Evolutionary conservation across 2,329 filamentous ascomycete species (phyloP), one percentile per base, ranked within the genome.

Genomic region (Periconia digitata): DNA sequence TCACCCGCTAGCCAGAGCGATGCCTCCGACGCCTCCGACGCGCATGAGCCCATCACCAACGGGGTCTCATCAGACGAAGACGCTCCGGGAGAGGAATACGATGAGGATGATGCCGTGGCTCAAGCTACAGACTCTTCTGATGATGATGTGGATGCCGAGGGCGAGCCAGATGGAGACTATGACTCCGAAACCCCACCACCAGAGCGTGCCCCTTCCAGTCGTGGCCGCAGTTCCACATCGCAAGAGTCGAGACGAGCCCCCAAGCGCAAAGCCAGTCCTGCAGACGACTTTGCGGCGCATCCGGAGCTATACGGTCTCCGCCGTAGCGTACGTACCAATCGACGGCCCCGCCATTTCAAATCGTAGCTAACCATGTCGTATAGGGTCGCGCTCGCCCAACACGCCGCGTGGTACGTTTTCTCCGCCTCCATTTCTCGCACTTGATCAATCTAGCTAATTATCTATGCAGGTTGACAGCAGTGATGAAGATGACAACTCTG

Each of bases 281-380:
- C 86, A 43, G 89, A 94, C 62, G 89, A 94, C 66, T 96, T 97
- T 62, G 82, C 86, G 63, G 88, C 90, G 66, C 95, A 99, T 64
- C 94, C 94, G 38, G 91, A 96, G 74, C 79, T 99, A 8, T 99
- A 97, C 76, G 94, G 94, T 40, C 79, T 99, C 59, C 85, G 94
- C 61, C 84, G 94, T 76, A 99, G 94, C 77, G 92, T 94, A 85
- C 54, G 87, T 74, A 49, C 36, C 47, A 13, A 12, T 32, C 4
- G n/a, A 4, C 27, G n/a, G 27, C 27, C n/a, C 55, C 50, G 49
- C 16, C 21, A 35, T 43, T 46, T 44, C 16, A 46, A 38, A 41
- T 49, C 43, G 45, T 29, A 49, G 69, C 72, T 76, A 64, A 75
- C 63, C 55, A 40, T 43, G 52, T 44, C 46, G 27, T 32, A 32